Evolutionary conservation across 139 green algal genomes (phyloP).

Genomic region (Chlorella sorokiniana): DNA sequence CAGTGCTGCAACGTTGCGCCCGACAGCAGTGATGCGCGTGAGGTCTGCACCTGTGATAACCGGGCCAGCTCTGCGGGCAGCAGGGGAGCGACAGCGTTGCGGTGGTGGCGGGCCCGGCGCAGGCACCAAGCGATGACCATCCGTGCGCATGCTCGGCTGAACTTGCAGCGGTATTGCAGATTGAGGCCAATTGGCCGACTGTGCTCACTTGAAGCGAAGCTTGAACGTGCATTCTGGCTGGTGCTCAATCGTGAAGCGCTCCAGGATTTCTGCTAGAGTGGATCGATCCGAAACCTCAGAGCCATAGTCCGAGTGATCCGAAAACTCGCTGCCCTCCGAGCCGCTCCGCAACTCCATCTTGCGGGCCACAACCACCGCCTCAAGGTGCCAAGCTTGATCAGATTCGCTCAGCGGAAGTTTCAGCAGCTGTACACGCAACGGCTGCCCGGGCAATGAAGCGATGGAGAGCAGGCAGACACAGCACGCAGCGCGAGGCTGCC

Average conservation of each 20-base stretch:
- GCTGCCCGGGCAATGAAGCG: no score
- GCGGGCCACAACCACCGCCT: neutral
- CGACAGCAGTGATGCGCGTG: neutral
- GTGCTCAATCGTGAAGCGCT: slow-evolving; percentile 42
- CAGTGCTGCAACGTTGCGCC: neutral
- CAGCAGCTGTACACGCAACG: no score
- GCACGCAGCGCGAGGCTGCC: no score
- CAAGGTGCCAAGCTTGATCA: neutral
- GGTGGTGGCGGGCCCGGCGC: neutral
- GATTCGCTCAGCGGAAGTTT: neutral
- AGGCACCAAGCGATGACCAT: neutral
- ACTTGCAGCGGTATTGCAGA: neutral
- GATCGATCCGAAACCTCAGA: neutral
- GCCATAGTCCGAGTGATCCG: neutral
- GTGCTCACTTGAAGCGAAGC: slow-evolving; percentile 25
- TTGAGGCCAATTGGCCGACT: no score
- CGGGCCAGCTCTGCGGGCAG: slow-evolving; percentile 22
- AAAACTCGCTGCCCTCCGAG: neutral
- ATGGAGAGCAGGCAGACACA: no score
- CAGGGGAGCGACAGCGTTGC: neutral
- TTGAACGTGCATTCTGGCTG: slow-evolving; percentile 36
- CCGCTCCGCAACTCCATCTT: neutral
- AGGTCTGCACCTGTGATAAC: slow-evolving; percentile 31
- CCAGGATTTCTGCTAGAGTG: slow-evolving; percentile 34
- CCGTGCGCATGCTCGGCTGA: neutral